A percentile compares a stretch with the other conserved stretches of the same genome.
Evolutionary conservation across 2,329 filamentous ascomycete genomes (phyloP).

Genomic region (Pseudogymnoascus sp.): DNA sequence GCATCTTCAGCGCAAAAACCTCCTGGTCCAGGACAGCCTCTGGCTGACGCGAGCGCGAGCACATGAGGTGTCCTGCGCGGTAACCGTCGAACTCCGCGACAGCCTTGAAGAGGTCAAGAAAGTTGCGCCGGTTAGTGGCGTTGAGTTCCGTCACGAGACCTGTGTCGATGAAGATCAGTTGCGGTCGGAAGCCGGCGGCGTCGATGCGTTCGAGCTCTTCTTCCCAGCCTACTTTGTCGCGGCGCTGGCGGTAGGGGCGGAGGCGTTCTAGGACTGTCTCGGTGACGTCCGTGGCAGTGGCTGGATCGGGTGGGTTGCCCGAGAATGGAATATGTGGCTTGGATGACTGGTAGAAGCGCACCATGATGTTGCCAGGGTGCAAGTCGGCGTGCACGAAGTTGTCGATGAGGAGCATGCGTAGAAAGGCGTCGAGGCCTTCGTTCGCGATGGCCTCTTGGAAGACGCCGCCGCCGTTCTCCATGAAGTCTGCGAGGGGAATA

Average conservation of each 20-base stretch:
- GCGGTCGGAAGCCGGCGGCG: conserved; percentile 79
- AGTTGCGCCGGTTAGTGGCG: conserved; percentile 75
- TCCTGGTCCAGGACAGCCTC: conserved; percentile 83
- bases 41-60: conserved; percentile 86
- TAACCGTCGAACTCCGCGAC: conserved; percentile 97
- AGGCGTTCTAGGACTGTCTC: conserved; percentile 78
- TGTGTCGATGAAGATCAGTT: conserved; percentile 95
- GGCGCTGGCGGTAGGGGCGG: conserved; percentile 56
- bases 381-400: conserved; percentile 97
- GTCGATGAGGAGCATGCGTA: conserved; percentile 93
- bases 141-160: conserved; percentile 93
- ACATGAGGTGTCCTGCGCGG: conserved; percentile 91
- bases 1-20: conserved; percentile 91
- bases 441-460: conserved; percentile 93
- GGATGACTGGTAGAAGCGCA: conserved; percentile 86
- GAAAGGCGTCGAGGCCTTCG: conserved; percentile 88
- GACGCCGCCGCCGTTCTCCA: conserved; percentile 82
- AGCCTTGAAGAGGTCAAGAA: conserved; percentile 90
- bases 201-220: conserved; percentile 69
- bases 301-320: conserved; percentile 28
- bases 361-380: conserved; percentile 98
- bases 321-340: conserved; percentile 56
- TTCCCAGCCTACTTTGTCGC: conserved; percentile 62
- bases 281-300: conserved; percentile 64
- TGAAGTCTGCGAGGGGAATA: conserved; percentile 81